Percentiles rank a stretch among this genome's conserved stretches.
phyloP scores from a whole-genome alignment of 2,329 filamentous ascomycete species.

The Sclerotinia glacialis region DNA sequence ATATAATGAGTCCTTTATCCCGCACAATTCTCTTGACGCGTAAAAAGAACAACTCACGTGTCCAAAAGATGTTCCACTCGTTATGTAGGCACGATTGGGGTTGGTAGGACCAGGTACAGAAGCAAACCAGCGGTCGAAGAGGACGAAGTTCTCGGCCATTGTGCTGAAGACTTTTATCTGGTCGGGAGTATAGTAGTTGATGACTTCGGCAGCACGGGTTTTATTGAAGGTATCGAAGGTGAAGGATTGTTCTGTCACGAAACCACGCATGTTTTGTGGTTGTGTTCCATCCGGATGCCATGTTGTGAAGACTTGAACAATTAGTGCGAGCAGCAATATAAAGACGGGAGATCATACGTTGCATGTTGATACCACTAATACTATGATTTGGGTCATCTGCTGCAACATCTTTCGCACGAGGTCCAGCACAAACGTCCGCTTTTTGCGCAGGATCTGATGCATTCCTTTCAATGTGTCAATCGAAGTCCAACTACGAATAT shows the following conservation, averaged over 20 bases:
- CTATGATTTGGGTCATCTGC: constrained; percentile 46
- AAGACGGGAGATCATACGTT: constrained; percentile 29
- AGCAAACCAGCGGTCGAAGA: constrained; percentile 47
- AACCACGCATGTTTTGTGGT: constrained; percentile 42
- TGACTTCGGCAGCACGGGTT: constrained; percentile 43
- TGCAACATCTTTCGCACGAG: constrained; percentile 42
- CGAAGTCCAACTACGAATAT: background rate
- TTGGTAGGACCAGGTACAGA: constrained; percentile 44
- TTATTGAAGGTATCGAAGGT: constrained; percentile 41
- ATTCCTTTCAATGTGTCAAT: constrained; percentile 30
- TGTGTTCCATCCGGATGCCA: constrained; percentile 39
- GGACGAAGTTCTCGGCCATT: constrained; percentile 45
- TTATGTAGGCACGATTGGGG: constrained; percentile 38
- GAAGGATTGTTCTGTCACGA: constrained; percentile 44
- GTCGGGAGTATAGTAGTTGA: constrained; percentile 45
- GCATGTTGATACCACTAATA: constrained; percentile 45
- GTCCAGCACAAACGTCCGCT: constrained; percentile 41
- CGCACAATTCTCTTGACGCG: too few species aligned
- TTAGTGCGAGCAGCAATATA: constrained; percentile 17
- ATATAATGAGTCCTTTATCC: too few species aligned
- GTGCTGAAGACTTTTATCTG: constrained; percentile 44
- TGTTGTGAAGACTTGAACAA: constrained; percentile 39
- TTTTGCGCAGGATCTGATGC: constrained; percentile 32
- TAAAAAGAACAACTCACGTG: constrained; percentile 34
- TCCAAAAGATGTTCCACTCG: constrained; percentile 43